These are phyloP conservation scores for Vaccinium vitisidaea DNA, from an alignment of 148 eudicot genomes.

Conservation along the genomic window DNA sequence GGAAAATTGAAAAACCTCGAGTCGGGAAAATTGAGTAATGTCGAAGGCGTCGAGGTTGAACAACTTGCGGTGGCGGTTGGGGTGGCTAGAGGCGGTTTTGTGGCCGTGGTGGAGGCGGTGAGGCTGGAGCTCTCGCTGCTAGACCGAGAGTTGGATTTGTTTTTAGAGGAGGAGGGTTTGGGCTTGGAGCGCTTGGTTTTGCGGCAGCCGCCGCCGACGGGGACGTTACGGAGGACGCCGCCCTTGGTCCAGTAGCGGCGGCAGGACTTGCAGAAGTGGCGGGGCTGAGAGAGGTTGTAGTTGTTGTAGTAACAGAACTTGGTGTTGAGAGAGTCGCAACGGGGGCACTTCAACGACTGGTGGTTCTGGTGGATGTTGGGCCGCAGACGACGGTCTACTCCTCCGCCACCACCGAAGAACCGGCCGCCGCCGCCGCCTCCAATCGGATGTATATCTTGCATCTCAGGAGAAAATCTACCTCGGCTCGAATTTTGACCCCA, in stretches of 20 bases:
- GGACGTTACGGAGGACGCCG: slow-evolving; percentile 69
- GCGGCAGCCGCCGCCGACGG: slow-evolving; percentile 68
- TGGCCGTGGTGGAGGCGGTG: slow-evolving; percentile 36
- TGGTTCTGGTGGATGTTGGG: slow-evolving; percentile 32
- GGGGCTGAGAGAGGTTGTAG: slow-evolving; percentile 73
- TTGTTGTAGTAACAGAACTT: slow-evolving; percentile 72
- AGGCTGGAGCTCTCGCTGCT: slow-evolving; percentile 53
- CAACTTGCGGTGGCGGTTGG: background rate
- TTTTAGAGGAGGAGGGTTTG: background rate
- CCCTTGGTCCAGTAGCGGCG: slow-evolving; percentile 74
- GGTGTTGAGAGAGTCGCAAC: slow-evolving; percentile 62
- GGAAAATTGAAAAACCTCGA: slow-evolving; percentile 19
- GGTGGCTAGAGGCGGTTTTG: background rate
- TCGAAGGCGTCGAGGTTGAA: slow-evolving; percentile 11
- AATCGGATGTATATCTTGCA: slow-evolving; percentile 39
- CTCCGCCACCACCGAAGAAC: slow-evolving; percentile 16
- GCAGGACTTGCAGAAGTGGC: slow-evolving; percentile 62
- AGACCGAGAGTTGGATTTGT: slow-evolving; percentile 22
- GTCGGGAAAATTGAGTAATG: slow-evolving; percentile 17
- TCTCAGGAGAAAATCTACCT: background rate
- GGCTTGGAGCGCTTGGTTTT: slow-evolving; percentile 43
- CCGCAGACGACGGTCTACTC: slow-evolving; percentile 32
- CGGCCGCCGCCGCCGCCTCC: slow-evolving; percentile 26
- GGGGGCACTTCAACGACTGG: slow-evolving; percentile 48
- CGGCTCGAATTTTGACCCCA: background rate